Evolutionary conservation across 2,329 filamentous ascomycete genomes (phyloP).

Genomic region (Ascochyta clinopodiicola): DNA sequence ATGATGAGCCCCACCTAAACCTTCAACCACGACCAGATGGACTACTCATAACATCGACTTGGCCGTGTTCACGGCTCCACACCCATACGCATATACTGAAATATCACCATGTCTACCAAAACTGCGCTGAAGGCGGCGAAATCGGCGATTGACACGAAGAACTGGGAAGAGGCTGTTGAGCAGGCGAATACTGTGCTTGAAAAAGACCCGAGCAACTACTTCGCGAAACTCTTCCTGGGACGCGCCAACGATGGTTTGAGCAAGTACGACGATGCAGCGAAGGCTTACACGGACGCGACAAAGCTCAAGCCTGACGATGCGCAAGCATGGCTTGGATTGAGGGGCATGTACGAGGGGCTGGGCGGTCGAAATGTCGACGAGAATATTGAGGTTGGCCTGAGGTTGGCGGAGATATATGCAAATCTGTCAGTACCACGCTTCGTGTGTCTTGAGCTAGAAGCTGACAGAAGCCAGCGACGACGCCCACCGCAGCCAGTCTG

Average conservation of each 20-base stretch:
- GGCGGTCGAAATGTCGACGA: conserved; percentile 70
- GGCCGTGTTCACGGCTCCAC: conserved; percentile 19
- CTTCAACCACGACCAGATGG: conserved; percentile 28
- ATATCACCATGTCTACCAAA: conserved; percentile 59
- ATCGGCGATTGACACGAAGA: conserved; percentile 75
- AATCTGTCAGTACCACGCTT: conserved; percentile 36
- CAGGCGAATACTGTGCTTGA: conserved; percentile 74
- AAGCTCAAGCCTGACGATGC: conserved; percentile 74
- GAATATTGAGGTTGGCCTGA: conserved; percentile 76
- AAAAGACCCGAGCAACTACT: conserved; percentile 79
- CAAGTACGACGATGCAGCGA: conserved; percentile 74
- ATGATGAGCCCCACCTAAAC: conserved; percentile 19
- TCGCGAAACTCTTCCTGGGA: conserved; percentile 87
- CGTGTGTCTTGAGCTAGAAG: fast-evolving
- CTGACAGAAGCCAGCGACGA: conserved; percentile 58
- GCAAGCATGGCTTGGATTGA: conserved; percentile 90
- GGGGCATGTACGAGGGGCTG: conserved; percentile 84
- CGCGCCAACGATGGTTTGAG: conserved; percentile 82
- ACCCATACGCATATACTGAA: not conserved
- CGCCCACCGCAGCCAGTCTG: conserved; percentile 63
- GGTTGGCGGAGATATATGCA: conserved; percentile 76
- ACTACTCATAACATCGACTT: conserved; percentile 22
- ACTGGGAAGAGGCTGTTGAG: conserved; percentile 76
- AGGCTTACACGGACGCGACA: conserved; percentile 75
- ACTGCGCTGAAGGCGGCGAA: conserved; percentile 81